Evolutionary conservation across 805 yeast genomes (phyloP), one percentile per base, ranked within the genome.

Genomic region (Grigorovia transvaalensis): DNA sequence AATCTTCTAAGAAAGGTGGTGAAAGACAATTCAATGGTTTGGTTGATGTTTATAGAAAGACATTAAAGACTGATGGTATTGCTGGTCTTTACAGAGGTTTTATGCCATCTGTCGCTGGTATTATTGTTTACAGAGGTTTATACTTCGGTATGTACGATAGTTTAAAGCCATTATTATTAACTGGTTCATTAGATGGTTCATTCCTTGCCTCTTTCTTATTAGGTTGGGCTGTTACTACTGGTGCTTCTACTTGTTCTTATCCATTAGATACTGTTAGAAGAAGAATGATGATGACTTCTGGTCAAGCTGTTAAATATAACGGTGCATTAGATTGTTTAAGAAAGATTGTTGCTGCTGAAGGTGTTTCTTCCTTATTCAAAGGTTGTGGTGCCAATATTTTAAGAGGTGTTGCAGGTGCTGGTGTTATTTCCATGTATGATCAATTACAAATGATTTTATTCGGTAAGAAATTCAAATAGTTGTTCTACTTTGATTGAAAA

Each of bases 241-340:
- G 89, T 84, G 96, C 97, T 71, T 90, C 96, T 67, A 88, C 96
- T 64, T 96, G 96, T 73, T 88, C 96, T 73, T 89, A 89, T 85
- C 97, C 97, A 82, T 86, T 90, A 77, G 97, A 89, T 79, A 89
- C 97, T 71, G 89, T 89, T 72, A 90, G 97, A 86, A 88, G 97
- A 86, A 88, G 97, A 86, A 89, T 89, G 97, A 89, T 89, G 97
- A 89, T 89, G 97, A 89, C 97, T 68, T 90, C 97, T 65, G 97
- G 97, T 77, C 95, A 88, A 80, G 96, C 96, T 70, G 95, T 89
- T 69, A 89, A 90, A 80, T 89, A 89, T 81, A 77, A 82, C 71
- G 93, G 95, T 79, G 95, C 96, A 66, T 80, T 87, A 73, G 96
- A 90, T 75, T 88, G 93, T 76, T 84, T 86, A 88, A 78, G 72